Base-by-base conservation (phyloP, 1,284 basidiomycete species). In the Mycena citricolor region DNA sequence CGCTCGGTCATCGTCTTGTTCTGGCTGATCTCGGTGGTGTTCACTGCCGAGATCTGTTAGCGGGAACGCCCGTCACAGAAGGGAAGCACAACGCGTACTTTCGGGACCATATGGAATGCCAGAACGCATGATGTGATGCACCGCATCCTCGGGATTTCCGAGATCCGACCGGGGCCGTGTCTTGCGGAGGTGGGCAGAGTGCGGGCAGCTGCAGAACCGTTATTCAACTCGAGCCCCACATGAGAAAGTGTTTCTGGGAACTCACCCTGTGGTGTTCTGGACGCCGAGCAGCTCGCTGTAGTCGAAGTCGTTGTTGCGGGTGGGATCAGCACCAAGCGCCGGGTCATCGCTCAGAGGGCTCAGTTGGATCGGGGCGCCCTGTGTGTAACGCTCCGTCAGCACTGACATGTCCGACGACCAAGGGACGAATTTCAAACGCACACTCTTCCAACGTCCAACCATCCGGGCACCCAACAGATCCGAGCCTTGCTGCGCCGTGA, bases 101-200 rank as follows among this genome's bases (percentile, higher is more conserved):
- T 75, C 73, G n/a, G 70, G 69, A 12, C 73, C 73, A 49, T 71
- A 77, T 13, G 69, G 69, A 38, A 76, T 68, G 26, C 73, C 70
- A 21, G 69, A 65, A 26, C 73, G 68, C 50, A 68, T 61, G 41
- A 74, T 74, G 32, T 66, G 61, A 26, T 60, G 63, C 13, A 53
- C 56, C 28, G 60, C 22, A 8, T 49, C 37, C 25, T 42, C 38
- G 4, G 47, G 39, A 8, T 44, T 40, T 7, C 54, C 63, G 22
- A 75, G 58, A 43, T 76, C 74, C 11, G 63, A 64, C 19, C 79
- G 69, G 14, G 78, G 78, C 47, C 68, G 66, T 1, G 74, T 73
- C 64, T 79, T 79, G 39, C 78, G 70, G 39, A 74, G 62, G 55
- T 80, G 79, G 5, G 76, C 75, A 42, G 72, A 68, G 61, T 77